These are phyloP conservation scores for Neurospora sp. DNA, from an alignment of 495 filamentous ascomycete species.

Conservation along the genomic window DNA sequence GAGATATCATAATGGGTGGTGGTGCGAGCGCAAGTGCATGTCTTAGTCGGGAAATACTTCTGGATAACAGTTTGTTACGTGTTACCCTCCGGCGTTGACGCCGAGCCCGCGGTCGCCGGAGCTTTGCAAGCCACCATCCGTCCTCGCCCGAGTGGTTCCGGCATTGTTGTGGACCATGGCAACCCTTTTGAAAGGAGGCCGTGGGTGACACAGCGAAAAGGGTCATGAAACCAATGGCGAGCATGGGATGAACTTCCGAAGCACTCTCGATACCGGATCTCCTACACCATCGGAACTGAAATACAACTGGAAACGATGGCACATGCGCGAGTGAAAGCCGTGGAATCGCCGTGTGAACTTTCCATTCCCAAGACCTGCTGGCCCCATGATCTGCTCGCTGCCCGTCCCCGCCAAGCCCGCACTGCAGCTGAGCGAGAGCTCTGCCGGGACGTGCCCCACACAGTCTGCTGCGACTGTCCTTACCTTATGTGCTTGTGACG, in stretches of 20 bases:
- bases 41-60: neutral
- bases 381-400: neutral
- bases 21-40: neutral
- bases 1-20: neutral
- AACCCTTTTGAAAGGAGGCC: neutral
- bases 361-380: neutral
- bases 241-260: neutral
- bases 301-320: neutral
- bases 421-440: neutral
- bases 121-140: neutral
- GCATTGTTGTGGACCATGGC: neutral
- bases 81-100: neutral
- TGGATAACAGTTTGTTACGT: neutral
- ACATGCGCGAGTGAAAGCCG: neutral
- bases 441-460: neutral
- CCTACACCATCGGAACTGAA: neutral
- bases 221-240: neutral
- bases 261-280: neutral
- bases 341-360: neutral
- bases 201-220: neutral
- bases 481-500: neutral
- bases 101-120: neutral
- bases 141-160: neutral
- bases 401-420: neutral
- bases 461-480: neutral